These are phyloP conservation scores for Mycena belliarum DNA, from an alignment of 768 basidiomycete genomes.

Conservation along the genomic window DNA sequence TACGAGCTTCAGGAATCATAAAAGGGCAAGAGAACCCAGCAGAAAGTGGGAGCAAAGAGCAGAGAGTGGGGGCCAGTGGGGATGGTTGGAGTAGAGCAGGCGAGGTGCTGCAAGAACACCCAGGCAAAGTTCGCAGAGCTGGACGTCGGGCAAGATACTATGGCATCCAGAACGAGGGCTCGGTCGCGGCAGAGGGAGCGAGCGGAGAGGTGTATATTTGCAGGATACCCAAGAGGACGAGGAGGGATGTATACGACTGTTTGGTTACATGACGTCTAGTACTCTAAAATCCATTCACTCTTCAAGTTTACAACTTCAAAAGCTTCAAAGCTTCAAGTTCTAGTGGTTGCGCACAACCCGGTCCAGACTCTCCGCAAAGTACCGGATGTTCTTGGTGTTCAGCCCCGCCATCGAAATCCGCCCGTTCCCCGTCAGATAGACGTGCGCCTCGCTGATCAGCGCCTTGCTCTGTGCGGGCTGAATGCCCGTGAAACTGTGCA, in stretches of 20 bases:
- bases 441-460: slow-evolving; percentile 70
- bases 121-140: neutral
- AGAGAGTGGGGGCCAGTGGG: neutral
- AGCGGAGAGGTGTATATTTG: too few species aligned
- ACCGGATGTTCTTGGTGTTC: slow-evolving; percentile 75
- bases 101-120: slow-evolving; percentile 5
- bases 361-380: slow-evolving; percentile 74
- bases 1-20: slow-evolving; percentile 12
- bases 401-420: slow-evolving; percentile 94
- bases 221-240: too few species aligned
- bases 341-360: slow-evolving; percentile 54
- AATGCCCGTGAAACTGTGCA: slow-evolving; percentile 80
- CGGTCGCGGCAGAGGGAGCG: neutral
- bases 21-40: slow-evolving; percentile 8
- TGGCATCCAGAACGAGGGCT: neutral
- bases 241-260: neutral
- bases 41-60: neutral
- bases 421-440: slow-evolving; percentile 87
- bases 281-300: too few species aligned
- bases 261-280: neutral
- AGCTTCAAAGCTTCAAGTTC: too few species aligned
- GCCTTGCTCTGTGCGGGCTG: slow-evolving; percentile 62
- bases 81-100: neutral
- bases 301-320: too few species aligned
- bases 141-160: neutral